Evolutionary conservation across 192 early-diverging fungal genomes (phyloP).

Genomic region (Gamsiella multidivaricata): DNA sequence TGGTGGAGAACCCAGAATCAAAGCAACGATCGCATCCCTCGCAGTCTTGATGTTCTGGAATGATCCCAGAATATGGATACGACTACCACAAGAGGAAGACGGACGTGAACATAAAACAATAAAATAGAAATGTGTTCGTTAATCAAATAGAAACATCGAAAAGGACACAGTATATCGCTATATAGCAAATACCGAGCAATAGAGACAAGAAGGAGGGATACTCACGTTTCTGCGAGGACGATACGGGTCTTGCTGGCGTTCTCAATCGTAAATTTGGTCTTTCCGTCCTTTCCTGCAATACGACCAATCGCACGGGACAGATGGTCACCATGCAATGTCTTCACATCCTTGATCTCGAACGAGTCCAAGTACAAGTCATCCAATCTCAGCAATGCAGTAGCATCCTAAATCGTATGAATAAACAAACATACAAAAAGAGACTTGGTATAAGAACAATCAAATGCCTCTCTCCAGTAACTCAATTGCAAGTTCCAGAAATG

Average conservation of each 20-base stretch:
- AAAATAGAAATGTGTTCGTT: no score
- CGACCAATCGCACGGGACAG: slow-evolving; percentile 97
- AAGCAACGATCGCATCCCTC: slow-evolving; percentile 86
- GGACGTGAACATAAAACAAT: no score
- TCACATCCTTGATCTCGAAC: slow-evolving; percentile 98
- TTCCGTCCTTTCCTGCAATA: slow-evolving; percentile 97
- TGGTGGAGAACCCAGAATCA: slow-evolving; percentile 95
- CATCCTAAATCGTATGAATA: slow-evolving; percentile 88
- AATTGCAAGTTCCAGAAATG: no score
- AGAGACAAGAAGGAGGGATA: slow-evolving; percentile 1
- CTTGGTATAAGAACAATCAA: no score
- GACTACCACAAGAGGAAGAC: slow-evolving; percentile 53
- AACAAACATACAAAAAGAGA: neutral
- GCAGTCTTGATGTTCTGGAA: slow-evolving; percentile 98
- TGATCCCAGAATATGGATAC: slow-evolving; percentile 95
- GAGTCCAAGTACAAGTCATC: slow-evolving; percentile 97
- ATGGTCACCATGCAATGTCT: slow-evolving; percentile 95
- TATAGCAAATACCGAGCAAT: no score
- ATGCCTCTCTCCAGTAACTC: no score
- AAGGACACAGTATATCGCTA: no score
- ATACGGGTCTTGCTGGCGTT: slow-evolving; percentile 96
- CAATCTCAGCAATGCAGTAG: slow-evolving; percentile 92
- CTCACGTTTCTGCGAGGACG: slow-evolving; percentile 93
- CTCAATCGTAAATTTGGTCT: slow-evolving; percentile 97
- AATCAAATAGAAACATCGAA: slow-evolving; percentile 8